phyloP scores from a whole-genome alignment of 768 basidiomycete species.

The Hygrophoropsis aurantiaca region DNA sequence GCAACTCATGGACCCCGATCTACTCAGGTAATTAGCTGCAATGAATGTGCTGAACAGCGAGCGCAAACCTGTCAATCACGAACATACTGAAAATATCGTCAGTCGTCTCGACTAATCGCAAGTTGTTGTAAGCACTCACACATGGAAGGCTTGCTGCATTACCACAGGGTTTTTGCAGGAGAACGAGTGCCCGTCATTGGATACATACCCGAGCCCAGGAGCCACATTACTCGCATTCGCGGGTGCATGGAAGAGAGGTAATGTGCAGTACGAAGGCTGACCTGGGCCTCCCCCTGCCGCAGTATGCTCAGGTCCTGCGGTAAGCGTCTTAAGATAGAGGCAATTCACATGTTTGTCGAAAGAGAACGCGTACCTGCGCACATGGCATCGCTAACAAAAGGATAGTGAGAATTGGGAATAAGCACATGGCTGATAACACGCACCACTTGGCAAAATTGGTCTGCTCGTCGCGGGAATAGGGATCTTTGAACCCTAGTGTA shows the following conservation, averaged over 20 bases:
- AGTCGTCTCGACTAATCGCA: background rate
- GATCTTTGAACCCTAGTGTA: conserved; percentile 61
- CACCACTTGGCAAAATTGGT: conserved; percentile 54
- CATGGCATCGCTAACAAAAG: conserved; percentile 43
- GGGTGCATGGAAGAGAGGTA: conserved; percentile 53
- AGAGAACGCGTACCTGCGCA: conserved; percentile 40
- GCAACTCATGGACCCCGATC: conserved; percentile 51
- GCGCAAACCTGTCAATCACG: conserved; percentile 48
- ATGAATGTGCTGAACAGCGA: background rate
- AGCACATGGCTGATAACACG: conserved; percentile 6
- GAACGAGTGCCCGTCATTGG: conserved; percentile 57
- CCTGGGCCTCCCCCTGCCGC: conserved; percentile 35
- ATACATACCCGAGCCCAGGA: conserved; percentile 45
- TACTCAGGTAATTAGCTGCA: conserved; percentile 14
- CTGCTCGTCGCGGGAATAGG: conserved; percentile 60
- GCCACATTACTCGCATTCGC: conserved; percentile 24
- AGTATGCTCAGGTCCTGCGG: conserved; percentile 50
- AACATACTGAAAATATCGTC: conserved; percentile 42
- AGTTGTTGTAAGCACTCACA: conserved; percentile 39
- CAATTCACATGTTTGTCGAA: conserved; percentile 33
- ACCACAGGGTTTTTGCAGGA: conserved; percentile 52
- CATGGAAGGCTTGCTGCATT: conserved; percentile 57
- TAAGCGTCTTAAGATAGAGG: background rate
- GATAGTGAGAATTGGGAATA: conserved; percentile 12
- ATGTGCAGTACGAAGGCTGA: conserved; percentile 52